Evolutionary conservation across 73 alveolate genomes (phyloP).

Genomic region (Stentor coeruleus): DNA sequence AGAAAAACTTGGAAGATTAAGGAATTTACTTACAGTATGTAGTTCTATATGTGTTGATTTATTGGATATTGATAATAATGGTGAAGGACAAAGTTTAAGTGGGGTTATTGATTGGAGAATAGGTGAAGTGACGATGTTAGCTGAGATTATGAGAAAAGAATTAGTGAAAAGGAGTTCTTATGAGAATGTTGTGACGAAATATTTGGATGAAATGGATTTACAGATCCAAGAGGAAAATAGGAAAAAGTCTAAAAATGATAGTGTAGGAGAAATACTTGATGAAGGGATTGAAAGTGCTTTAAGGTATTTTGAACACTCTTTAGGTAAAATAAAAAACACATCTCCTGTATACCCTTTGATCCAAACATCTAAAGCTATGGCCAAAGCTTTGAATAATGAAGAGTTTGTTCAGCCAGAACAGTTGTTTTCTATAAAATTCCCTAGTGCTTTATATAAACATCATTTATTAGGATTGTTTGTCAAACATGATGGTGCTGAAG

Average conservation of each 20-base stretch:
- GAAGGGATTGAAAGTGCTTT: background rate
- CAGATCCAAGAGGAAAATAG: slow-evolving; percentile 6
- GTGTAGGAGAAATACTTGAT: background rate
- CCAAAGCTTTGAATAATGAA: background rate
- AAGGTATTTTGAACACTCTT: background rate
- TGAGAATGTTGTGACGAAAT: slow-evolving; percentile 15
- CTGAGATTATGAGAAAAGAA: background rate
- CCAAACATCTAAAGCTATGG: background rate
- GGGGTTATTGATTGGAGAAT: slow-evolving; percentile 18
- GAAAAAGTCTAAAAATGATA: background rate
- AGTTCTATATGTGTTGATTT: slow-evolving; percentile 3
- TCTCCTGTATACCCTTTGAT: background rate
- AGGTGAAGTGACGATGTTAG: slow-evolving; percentile 12
- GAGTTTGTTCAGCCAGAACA: background rate
- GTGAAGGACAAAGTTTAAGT: background rate
- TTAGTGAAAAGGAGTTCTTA: background rate
- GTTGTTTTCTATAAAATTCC: background rate
- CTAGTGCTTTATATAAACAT: background rate
- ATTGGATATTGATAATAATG: background rate
- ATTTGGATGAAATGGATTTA: slow-evolving; percentile 9
- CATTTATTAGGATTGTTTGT: background rate
- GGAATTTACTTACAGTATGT: background rate
- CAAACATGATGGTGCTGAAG: background rate
- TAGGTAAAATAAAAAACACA: background rate
- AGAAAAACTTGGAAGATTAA: background rate